A percentile compares a stretch with the other conserved stretches of the same genome.
phyloP scores from a whole-genome alignment of 495 filamentous ascomycete genomes.

The Articulospora tetracladia region DNA sequence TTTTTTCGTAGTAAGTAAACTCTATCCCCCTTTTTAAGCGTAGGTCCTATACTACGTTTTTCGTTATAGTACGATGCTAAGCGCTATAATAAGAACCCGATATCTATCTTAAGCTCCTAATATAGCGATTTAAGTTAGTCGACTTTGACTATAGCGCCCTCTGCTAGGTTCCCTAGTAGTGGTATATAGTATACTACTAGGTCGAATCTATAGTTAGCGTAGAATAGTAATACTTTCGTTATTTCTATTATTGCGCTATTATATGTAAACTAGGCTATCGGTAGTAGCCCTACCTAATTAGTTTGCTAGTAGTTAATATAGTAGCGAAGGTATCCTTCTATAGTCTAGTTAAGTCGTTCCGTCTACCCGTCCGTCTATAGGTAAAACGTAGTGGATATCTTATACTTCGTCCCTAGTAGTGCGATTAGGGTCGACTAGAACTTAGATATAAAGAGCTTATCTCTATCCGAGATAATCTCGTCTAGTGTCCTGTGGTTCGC shows the following conservation, averaged over 20 bases:
- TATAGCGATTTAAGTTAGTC: not conserved
- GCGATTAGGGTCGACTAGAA: not conserved
- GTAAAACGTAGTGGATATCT: not conserved
- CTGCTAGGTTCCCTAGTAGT: not conserved
- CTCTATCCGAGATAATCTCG: not conserved
- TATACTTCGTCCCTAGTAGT: not conserved
- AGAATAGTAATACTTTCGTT: not conserved
- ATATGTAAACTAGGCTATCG: not conserved
- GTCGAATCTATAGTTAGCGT: not conserved
- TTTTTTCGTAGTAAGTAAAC: not conserved
- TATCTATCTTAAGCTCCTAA: not conserved
- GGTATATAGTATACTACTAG: not conserved
- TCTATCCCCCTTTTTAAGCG: not conserved
- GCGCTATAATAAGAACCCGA: not conserved
- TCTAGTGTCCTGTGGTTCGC: not conserved
- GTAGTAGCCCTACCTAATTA: not conserved
- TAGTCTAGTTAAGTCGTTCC: not conserved
- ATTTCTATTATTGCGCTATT: not conserved
- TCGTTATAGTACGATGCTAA: not conserved
- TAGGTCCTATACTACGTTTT: not conserved
- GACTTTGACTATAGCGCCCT: not conserved
- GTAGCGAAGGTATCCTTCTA: not conserved
- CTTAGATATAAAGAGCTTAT: not conserved
- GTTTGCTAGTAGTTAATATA: not conserved
- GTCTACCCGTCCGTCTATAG: not conserved